Conservation (phyloP, 768 basidiomycete genomes). For the Tulasnella sp. region DNA sequence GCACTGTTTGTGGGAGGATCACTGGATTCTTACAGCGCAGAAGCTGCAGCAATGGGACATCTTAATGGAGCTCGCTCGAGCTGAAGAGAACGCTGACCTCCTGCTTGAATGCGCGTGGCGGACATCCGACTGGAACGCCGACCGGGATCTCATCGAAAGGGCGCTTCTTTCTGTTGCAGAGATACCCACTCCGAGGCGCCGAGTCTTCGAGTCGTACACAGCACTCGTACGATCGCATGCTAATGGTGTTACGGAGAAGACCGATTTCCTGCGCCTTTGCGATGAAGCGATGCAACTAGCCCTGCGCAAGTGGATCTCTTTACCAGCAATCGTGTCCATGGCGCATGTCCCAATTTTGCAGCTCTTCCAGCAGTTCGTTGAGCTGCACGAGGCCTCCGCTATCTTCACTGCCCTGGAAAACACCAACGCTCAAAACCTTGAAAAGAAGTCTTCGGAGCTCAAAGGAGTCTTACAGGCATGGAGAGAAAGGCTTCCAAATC, state of each 20-base stretch:
- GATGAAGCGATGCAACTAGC: slow-evolving; percentile 97
- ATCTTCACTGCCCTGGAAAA: slow-evolving; percentile 85
- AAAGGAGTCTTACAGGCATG: slow-evolving; percentile 95
- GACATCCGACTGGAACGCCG: slow-evolving; percentile 71
- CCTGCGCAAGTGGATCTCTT: slow-evolving; percentile 87
- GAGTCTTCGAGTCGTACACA: slow-evolving; percentile 94
- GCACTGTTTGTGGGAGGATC: slow-evolving; percentile 98
- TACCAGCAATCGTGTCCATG: slow-evolving; percentile 77
- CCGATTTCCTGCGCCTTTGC: slow-evolving; percentile 74
- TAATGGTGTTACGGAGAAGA: slow-evolving; percentile 66
- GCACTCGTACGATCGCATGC: slow-evolving; percentile 60
- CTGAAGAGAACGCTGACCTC: slow-evolving; percentile 84
- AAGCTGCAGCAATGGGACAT: slow-evolving; percentile 98
- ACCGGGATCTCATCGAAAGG: slow-evolving; percentile 60
- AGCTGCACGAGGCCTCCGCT: slow-evolving; percentile 88
- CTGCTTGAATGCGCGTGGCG: slow-evolving; percentile 94
- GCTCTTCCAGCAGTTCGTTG: slow-evolving; percentile 98
- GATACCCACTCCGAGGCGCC: slow-evolving; percentile 84
- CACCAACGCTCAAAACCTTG: slow-evolving; percentile 80
- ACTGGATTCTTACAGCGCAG: slow-evolving; percentile 92
- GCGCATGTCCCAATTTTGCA: slow-evolving; percentile 92
- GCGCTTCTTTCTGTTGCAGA: slow-evolving; percentile 70
- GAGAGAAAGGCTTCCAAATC: slow-evolving; percentile 92
- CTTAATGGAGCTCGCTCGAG: slow-evolving; percentile 79
- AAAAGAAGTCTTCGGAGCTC: slow-evolving; percentile 88